Percentiles rank a stretch among this genome's conserved stretches.
Conservation (phyloP, 129 eudicot genomes). For the Chrysanthemum seticuspe region DNA sequence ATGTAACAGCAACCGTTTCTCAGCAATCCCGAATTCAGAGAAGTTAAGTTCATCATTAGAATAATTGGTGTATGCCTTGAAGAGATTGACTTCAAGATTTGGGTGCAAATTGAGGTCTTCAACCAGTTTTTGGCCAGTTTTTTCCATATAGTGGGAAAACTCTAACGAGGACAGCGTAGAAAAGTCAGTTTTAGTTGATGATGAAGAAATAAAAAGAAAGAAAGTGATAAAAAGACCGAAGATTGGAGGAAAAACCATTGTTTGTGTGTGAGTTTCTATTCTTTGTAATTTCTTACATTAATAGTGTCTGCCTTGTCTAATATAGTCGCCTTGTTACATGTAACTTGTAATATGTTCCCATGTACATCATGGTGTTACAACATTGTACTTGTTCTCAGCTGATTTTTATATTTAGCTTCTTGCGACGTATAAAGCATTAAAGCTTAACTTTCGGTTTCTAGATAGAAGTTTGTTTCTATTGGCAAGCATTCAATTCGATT, state of each 20-base stretch:
- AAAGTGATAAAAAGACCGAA: not conserved
- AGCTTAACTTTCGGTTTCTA: not conserved
- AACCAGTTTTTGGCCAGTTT: not conserved
- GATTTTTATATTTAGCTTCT: not conserved
- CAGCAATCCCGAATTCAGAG: not conserved
- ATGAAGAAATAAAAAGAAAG: not conserved
- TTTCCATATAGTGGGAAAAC: not conserved
- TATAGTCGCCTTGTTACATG: not conserved
- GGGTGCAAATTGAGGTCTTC: conserved; percentile 16
- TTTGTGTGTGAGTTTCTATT: not conserved
- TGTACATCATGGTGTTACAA: not conserved
- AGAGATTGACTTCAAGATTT: not conserved
- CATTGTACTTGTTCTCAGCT: not conserved
- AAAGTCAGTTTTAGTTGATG: not conserved
- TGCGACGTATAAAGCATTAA: not conserved
- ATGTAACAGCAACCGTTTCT: not conserved
- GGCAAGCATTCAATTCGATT: not conserved
- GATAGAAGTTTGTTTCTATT: not conserved
- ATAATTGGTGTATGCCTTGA: not conserved
- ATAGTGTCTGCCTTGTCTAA: not conserved
- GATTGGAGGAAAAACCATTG: conserved; percentile 7
- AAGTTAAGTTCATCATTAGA: not conserved
- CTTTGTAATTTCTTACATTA: not conserved
- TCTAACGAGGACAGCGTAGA: not conserved
- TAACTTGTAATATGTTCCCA: not conserved